Conservation (phyloP, 2,329 filamentous ascomycete species). For the Scytalidium sp. region DNA sequence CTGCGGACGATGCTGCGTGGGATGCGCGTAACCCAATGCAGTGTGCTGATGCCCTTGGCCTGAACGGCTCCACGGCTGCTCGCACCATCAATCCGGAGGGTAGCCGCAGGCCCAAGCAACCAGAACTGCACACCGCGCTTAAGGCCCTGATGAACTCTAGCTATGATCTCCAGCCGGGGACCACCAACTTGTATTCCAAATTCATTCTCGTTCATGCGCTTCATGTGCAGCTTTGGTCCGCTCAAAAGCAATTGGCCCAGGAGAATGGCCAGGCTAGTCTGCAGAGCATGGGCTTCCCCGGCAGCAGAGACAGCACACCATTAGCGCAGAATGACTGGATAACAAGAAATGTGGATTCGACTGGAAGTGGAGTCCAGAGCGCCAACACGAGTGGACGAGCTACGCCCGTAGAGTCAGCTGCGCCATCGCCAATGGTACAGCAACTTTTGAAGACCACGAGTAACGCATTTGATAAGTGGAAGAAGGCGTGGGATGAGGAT, state of each 20-base stretch:
- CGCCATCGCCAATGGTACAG: constrained; percentile 35
- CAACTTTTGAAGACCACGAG: constrained; percentile 45
- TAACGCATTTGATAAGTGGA: constrained; percentile 67
- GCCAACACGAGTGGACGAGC: constrained; percentile 42
- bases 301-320: constrained; percentile 51
- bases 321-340: constrained; percentile 59
- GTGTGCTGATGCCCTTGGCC: constrained; percentile 63
- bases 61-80: constrained; percentile 56
- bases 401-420: constrained; percentile 42
- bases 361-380: constrained; percentile 38
- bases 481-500: constrained; percentile 68
- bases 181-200: constrained; percentile 71
- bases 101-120: constrained; percentile 61
- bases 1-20: constrained; percentile 72
- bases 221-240: constrained; percentile 57
- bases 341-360: constrained; percentile 37
- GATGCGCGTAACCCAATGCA: constrained; percentile 57
- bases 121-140: constrained; percentile 60
- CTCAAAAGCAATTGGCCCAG: constrained; percentile 39
- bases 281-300: constrained; percentile 18
- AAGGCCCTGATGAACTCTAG: constrained; percentile 57
- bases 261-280: constrained; percentile 16
- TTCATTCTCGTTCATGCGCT: constrained; percentile 71
- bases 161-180: constrained; percentile 58
- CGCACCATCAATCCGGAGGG: constrained; percentile 57